Evolutionary conservation across 495 filamentous ascomycete species (phyloP).

Genomic region (Physcia stellaris): DNA sequence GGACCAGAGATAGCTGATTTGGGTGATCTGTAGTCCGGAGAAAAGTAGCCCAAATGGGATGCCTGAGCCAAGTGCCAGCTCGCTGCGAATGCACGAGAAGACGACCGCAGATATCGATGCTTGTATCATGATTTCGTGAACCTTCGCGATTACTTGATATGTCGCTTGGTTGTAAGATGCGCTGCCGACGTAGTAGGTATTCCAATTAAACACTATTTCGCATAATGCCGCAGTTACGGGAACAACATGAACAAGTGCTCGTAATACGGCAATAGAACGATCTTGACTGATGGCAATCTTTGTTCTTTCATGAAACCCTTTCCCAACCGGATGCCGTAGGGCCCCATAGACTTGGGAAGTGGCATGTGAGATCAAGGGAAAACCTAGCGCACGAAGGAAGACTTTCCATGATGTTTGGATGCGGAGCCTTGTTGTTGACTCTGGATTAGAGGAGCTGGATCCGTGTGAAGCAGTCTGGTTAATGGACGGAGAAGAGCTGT

Average conservation of each 20-base stretch:
- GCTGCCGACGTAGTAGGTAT: slow-evolving; percentile 10
- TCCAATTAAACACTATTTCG: slow-evolving; percentile 11
- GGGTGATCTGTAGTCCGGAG: slow-evolving; percentile 13
- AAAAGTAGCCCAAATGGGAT: slow-evolving; percentile 14
- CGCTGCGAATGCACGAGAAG: slow-evolving; percentile 11
- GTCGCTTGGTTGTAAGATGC: slow-evolving; percentile 9
- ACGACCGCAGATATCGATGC: slow-evolving; percentile 14
- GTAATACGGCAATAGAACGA: slow-evolving; percentile 4
- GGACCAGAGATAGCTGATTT: slow-evolving; percentile 18
- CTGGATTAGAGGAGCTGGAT: no score
- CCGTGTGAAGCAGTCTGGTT: no score
- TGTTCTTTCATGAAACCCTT: slow-evolving; percentile 4
- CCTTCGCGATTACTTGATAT: slow-evolving; percentile 15
- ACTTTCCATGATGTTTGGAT: no score
- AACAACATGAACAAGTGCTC: slow-evolving; percentile 7
- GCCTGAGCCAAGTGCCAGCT: slow-evolving; percentile 6
- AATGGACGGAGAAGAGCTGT: no score
- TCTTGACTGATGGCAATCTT: slow-evolving; percentile 8
- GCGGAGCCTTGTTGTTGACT: no score
- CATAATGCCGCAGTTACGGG: slow-evolving; percentile 7
- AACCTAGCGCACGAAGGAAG: slow-evolving; percentile 6
- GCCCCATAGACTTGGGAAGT: background rate
- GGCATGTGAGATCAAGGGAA: slow-evolving; percentile 3
- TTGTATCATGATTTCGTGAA: slow-evolving; percentile 17
- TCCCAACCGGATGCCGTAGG: slow-evolving; percentile 3